Base-by-base conservation (phyloP, 1,139 yeast genomes). In the Pichia sp. region DNA sequence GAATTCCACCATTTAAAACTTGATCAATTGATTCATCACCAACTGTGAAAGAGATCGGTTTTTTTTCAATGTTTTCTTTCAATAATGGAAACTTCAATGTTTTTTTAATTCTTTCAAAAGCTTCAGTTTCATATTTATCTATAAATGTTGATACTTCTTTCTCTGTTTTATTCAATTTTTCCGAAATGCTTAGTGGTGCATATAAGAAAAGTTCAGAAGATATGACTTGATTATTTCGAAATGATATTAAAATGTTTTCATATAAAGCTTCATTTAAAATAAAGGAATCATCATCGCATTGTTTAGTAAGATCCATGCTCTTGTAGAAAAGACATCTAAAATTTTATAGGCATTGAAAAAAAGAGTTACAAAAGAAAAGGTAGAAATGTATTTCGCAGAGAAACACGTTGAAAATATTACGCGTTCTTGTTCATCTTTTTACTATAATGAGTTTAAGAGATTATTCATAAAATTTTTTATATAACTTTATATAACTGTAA, bases 1-100 rank as follows among this genome's bases (percentile, higher is more conserved):
- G 76, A 4, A 88, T 68, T 0, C 96, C 96, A 18, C 60, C 60
- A 23, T 74, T 71, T 14, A 88, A 59, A 3, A 66, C 53, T 9
- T 51, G 53, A 58, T 88, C 96, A 1, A 89, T 52, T 3, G 54
- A 51, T 0, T 61, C 59, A 48, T 80, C 75, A 0, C 94, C 94
- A 0, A 91, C 78, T 1, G 80, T 65, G 46, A 83, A 65, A 2
- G 35, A 35, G 14, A 24, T 24, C 2, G 36, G 32, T 3, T 31
- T 31, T 2, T 31, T 35, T 6, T 20, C 35, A 15, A 7, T 18
- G 6, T 10, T 14, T 2, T 29, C 23, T 2, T 18, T 15, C 1
- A 15, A 4, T 16, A 22, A 15, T 23, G 43, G 44, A 8, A 24
- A 8, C 5, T 26, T 28, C 1, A 38, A 3, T 7, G 40, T 28